These are phyloP conservation scores for Byssochlamys sp. DNA, from an alignment of 2,329 filamentous ascomycete genomes.

Conservation along the genomic window DNA sequence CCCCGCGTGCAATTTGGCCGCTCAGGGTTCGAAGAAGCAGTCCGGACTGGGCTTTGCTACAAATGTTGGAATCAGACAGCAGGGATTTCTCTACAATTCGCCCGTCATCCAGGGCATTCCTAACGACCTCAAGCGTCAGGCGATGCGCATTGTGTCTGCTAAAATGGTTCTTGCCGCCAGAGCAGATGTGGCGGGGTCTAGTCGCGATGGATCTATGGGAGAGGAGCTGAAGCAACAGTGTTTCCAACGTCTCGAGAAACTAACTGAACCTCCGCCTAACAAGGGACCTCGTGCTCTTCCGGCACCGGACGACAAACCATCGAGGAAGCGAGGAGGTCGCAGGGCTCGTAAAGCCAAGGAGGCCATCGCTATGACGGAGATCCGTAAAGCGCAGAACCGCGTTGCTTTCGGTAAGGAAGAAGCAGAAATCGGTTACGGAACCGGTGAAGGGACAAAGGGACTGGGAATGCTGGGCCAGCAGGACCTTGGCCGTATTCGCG, in stretches of 20 bases:
- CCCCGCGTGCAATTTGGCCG: slow-evolving; percentile 82
- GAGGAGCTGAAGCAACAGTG: slow-evolving; percentile 74
- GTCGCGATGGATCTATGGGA: slow-evolving; percentile 71
- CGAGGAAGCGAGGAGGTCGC: slow-evolving; percentile 81
- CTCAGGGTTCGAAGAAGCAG: slow-evolving; percentile 81
- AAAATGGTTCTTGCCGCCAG: slow-evolving; percentile 91
- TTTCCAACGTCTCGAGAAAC: slow-evolving; percentile 76
- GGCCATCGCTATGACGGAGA: slow-evolving; percentile 89
- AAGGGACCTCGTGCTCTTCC: slow-evolving; percentile 78
- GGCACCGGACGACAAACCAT: slow-evolving; percentile 88
- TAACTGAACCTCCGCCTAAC: slow-evolving; percentile 84
- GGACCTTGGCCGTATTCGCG: slow-evolving; percentile 80
- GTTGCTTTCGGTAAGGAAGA: slow-evolving; percentile 95
- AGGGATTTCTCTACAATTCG: slow-evolving; percentile 88
- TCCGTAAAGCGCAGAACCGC: slow-evolving; percentile 90
- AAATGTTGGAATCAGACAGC: slow-evolving; percentile 80
- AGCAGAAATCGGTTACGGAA: slow-evolving; percentile 81
- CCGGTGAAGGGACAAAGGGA: slow-evolving; percentile 73
- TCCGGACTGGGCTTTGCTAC: slow-evolving; percentile 76
- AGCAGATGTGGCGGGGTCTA: slow-evolving; percentile 75
- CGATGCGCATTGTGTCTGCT: slow-evolving; percentile 85
- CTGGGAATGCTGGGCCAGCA: slow-evolving; percentile 89
- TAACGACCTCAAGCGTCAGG: slow-evolving; percentile 79
- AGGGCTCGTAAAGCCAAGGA: slow-evolving; percentile 91
- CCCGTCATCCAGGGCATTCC: slow-evolving; percentile 79